A percentile compares a stretch with the other conserved stretches of the same genome.
Evolutionary conservation across 1,284 basidiomycete species (phyloP).

Genomic region (Papiliotrema fonsecae): DNA sequence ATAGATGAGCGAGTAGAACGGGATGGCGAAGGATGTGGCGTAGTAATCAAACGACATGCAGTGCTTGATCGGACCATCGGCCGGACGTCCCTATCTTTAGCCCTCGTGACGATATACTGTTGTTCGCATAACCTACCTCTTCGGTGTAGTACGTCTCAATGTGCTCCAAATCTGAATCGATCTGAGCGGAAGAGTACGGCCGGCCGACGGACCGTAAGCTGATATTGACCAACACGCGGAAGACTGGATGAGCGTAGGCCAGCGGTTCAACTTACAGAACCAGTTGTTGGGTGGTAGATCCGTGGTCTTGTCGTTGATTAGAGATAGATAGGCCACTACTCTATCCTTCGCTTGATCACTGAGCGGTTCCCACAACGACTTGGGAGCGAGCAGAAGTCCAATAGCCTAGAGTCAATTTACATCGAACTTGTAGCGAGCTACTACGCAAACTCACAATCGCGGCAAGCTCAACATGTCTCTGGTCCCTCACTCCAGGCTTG

Average conservation of each 20-base stretch:
- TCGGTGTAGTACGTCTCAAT: slow-evolving; percentile 22
- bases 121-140: slow-evolving; percentile 10
- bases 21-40: slow-evolving; percentile 31
- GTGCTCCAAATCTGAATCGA: slow-evolving; percentile 22
- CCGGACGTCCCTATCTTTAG: slow-evolving; percentile 20
- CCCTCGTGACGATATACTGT: not conserved
- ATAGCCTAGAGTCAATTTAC: slow-evolving; percentile 11
- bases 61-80: slow-evolving; percentile 13
- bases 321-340: slow-evolving; percentile 14
- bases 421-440: not conserved
- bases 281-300: slow-evolving; percentile 35
- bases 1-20: slow-evolving; percentile 28
- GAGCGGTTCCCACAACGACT: slow-evolving; percentile 27
- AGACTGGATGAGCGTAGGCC: slow-evolving; percentile 12
- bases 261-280: slow-evolving; percentile 20
- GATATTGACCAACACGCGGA: slow-evolving; percentile 26
- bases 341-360: slow-evolving; percentile 13
- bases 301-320: too few relatives aligned
- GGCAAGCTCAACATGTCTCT: slow-evolving; percentile 31
- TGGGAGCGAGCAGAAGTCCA: slow-evolving; percentile 18
- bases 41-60: slow-evolving; percentile 25
- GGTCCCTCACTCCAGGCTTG: slow-evolving; percentile 14
- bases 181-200: slow-evolving; percentile 21
- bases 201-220: slow-evolving; percentile 25
- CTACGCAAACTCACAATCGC: slow-evolving; percentile 20